phyloP scores from a whole-genome alignment of 495 filamentous ascomycete genomes.

The Trypethelium eluteriae region DNA sequence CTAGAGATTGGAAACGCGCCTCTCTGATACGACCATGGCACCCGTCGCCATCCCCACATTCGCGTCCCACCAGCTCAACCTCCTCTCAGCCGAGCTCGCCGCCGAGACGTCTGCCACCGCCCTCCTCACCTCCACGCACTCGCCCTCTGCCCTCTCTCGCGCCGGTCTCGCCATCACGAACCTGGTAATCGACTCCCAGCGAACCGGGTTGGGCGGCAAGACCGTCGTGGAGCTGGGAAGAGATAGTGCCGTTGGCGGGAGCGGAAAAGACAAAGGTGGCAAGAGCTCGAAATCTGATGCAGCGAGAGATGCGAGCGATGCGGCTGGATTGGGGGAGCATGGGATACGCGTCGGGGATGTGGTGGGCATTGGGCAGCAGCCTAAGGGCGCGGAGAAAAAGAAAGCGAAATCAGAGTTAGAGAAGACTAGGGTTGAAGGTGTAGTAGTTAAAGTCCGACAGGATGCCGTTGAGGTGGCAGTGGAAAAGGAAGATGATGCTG shows the following conservation, averaged over 20 bases:
- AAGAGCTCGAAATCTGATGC: conserved; percentile 20
- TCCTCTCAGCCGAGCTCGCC: conserved; percentile 69
- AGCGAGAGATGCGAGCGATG: conserved; percentile 25
- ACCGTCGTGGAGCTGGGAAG: conserved; percentile 73
- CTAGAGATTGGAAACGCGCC: no score
- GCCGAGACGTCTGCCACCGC: conserved; percentile 70
- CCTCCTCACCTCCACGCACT: conserved; percentile 58
- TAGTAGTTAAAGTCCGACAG: conserved; percentile 62
- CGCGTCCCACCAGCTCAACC: conserved; percentile 65
- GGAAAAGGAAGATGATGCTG: conserved; percentile 55
- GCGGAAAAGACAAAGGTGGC: conserved; percentile 15
- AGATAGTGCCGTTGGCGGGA: conserved; percentile 56
- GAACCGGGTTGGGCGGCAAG: conserved; percentile 86
- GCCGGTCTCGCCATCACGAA: conserved; percentile 85
- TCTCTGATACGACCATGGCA: conserved; percentile 31
- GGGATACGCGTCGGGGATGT: conserved; percentile 84
- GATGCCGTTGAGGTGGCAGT: conserved; percentile 60
- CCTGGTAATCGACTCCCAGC: conserved; percentile 62
- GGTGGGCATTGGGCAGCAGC: conserved; percentile 70
- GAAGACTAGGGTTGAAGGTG: conserved; percentile 63
- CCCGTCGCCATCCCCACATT: conserved; percentile 64
- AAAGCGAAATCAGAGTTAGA: conserved; percentile 59
- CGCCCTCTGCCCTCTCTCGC: conserved; percentile 67
- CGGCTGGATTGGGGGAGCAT: conserved; percentile 59
- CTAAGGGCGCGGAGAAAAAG: conserved; percentile 60